Conservation (phyloP, 2,329 filamentous ascomycete genomes). For the Cordyceps pruinosa region DNA sequence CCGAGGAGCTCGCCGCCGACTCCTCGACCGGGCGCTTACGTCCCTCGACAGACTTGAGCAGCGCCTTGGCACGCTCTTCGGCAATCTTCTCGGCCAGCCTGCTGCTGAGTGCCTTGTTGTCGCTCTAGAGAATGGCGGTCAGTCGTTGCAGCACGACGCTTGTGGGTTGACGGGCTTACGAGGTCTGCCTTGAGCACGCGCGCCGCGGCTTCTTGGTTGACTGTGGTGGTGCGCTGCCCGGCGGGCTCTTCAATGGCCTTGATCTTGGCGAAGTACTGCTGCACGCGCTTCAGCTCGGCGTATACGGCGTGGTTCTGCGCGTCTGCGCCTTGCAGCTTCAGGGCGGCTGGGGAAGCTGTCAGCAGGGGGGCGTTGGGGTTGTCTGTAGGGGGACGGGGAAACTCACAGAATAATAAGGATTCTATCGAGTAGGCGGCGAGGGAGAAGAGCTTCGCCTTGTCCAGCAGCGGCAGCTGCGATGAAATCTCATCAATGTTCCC, state of each 20-base stretch:
- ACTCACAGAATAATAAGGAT: slow-evolving; percentile 76
- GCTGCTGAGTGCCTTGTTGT: slow-evolving; percentile 45
- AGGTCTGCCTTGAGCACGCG: slow-evolving; percentile 79
- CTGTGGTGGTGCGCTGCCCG: slow-evolving; percentile 42
- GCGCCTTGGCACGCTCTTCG: slow-evolving; percentile 47
- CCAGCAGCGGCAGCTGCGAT: slow-evolving; percentile 78
- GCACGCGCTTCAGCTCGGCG: slow-evolving; percentile 76
- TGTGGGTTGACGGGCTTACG: slow-evolving; percentile 42
- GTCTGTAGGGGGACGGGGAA: neutral
- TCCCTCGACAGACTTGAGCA: slow-evolving; percentile 38
- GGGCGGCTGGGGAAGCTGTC: slow-evolving; percentile 44
- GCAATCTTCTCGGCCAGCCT: slow-evolving; percentile 51
- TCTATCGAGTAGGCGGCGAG: slow-evolving; percentile 83
- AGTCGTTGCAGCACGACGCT: slow-evolving; percentile 6
- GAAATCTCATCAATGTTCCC: slow-evolving; percentile 59
- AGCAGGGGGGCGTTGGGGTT: neutral
- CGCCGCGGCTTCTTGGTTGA: slow-evolving; percentile 71
- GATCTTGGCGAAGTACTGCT: slow-evolving; percentile 90
- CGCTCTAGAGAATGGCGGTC: slow-evolving; percentile 28
- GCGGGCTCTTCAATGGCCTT: slow-evolving; percentile 63
- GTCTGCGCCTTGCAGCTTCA: slow-evolving; percentile 72
- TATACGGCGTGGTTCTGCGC: slow-evolving; percentile 82
- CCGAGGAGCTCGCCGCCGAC: slow-evolving; percentile 19
- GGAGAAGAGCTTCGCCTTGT: slow-evolving; percentile 92
- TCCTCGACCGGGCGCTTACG: slow-evolving; percentile 39